Conservation (phyloP, 2,329 filamentous ascomycete species). For the Scedosporium dehoogii region DNA sequence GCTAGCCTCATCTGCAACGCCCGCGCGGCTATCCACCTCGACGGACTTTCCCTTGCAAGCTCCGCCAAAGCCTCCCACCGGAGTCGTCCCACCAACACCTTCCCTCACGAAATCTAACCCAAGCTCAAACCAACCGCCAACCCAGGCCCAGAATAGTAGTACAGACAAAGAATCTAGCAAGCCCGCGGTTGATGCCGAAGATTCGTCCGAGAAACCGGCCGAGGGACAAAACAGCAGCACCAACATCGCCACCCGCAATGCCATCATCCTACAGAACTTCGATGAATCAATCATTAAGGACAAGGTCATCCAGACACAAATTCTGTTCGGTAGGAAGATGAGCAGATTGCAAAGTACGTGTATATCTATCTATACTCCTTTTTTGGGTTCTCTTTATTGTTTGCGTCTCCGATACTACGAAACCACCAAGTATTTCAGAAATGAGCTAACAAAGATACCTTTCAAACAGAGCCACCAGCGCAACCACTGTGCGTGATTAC, state of each 20-base stretch:
- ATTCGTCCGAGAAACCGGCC: not conserved
- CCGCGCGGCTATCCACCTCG: not conserved
- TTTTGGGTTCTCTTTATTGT: not conserved
- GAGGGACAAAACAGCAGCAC: conserved; percentile 6
- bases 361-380: not conserved
- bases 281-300: conserved; percentile 46
- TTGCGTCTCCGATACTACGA: not conserved
- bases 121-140: not conserved
- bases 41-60: not conserved
- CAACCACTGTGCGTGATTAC: conserved; percentile 69
- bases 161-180: not conserved
- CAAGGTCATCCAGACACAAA: conserved; percentile 45
- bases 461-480: conserved; percentile 35
- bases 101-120: not conserved
- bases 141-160: not conserved
- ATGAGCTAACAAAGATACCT: not conserved
- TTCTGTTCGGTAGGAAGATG: conserved; percentile 51
- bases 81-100: not conserved
- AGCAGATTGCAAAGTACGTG: conserved; percentile 42
- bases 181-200: not conserved
- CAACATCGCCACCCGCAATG: conserved; percentile 39
- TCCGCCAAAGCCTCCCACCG: not conserved
- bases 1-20: not conserved
- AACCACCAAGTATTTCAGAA: not conserved
- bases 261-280: conserved; percentile 52